Conservation (phyloP, 2,329 filamentous ascomycete species). For the Botrytis hyacinthi region DNA sequence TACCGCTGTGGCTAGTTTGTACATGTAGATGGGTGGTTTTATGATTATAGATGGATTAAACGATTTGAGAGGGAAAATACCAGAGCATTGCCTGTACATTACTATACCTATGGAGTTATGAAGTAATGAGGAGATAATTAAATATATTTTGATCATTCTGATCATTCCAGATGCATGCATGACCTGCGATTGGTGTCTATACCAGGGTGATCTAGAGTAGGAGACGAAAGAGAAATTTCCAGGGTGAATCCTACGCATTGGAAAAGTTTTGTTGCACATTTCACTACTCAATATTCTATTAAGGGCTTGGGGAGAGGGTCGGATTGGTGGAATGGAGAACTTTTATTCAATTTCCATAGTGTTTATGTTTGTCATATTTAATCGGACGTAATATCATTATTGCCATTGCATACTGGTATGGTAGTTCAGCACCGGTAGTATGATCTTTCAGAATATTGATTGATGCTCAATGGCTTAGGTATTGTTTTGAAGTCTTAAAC, state of each 20-base stretch:
- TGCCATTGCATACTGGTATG: not conserved
- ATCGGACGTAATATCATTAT: not conserved
- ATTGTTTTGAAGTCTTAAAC: not conserved
- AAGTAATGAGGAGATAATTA: not conserved
- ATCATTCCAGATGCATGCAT: not conserved
- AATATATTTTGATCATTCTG: not conserved
- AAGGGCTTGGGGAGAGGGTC: not conserved
- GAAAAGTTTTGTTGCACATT: not conserved
- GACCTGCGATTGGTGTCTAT: too few species aligned
- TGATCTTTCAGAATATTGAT: not conserved
- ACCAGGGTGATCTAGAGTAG: not conserved
- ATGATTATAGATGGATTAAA: not conserved
- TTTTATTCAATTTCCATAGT: not conserved
- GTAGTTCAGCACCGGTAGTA: not conserved
- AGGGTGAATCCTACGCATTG: not conserved
- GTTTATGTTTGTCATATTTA: not conserved
- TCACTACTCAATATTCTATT: not conserved
- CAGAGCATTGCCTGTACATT: not conserved
- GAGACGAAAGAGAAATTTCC: not conserved
- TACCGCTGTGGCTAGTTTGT: conserved; percentile 82
- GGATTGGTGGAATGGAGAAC: not conserved
- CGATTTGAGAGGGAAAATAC: not conserved
- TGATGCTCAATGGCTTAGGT: too few species aligned
- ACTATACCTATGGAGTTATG: not conserved
- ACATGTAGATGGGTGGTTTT: conserved; percentile 61